phyloP scores from a whole-genome alignment of 2,329 filamentous ascomycete genomes.

The Chlorencoelia australis region DNA sequence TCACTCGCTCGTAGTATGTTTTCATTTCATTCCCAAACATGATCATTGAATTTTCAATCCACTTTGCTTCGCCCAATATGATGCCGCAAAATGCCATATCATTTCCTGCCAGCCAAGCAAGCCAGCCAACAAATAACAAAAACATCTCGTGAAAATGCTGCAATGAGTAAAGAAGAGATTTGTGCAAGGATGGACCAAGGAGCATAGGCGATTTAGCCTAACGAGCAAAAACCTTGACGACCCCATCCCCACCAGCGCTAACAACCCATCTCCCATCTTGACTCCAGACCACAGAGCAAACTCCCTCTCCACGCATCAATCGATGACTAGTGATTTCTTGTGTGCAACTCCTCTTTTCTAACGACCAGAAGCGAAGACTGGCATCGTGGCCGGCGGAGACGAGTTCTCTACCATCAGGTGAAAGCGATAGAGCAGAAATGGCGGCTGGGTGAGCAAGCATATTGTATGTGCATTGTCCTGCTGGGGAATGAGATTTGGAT shows the following conservation, averaged over 20 bases:
- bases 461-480: constrained; percentile 97
- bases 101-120: too few relatives aligned
- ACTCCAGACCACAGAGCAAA: constrained; percentile 92
- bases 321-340: constrained; percentile 92
- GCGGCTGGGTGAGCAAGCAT: constrained; percentile 95
- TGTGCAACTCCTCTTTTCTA: constrained; percentile 90
- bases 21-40: too few relatives aligned
- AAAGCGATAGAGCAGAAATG: constrained; percentile 84
- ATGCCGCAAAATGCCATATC: too few relatives aligned
- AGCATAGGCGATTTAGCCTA: too few relatives aligned
- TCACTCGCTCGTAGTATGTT: too few relatives aligned
- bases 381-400: constrained; percentile 95
- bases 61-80: too few relatives aligned
- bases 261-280: constrained; percentile 92
- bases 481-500: constrained; percentile 3
- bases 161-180: too few relatives aligned
- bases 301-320: constrained; percentile 90
- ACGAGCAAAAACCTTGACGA: constrained; percentile 81
- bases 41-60: too few relatives aligned
- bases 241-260: constrained; percentile 85
- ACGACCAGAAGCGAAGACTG: constrained; percentile 89
- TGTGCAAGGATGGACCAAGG: too few relatives aligned
- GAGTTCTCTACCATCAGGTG: constrained; percentile 85
- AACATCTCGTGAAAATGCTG: too few relatives aligned
- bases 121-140: too few relatives aligned